Evolutionary conservation across 2,329 filamentous ascomycete species (phyloP).

Genomic region (Rhytidhysteron rufulum): DNA sequence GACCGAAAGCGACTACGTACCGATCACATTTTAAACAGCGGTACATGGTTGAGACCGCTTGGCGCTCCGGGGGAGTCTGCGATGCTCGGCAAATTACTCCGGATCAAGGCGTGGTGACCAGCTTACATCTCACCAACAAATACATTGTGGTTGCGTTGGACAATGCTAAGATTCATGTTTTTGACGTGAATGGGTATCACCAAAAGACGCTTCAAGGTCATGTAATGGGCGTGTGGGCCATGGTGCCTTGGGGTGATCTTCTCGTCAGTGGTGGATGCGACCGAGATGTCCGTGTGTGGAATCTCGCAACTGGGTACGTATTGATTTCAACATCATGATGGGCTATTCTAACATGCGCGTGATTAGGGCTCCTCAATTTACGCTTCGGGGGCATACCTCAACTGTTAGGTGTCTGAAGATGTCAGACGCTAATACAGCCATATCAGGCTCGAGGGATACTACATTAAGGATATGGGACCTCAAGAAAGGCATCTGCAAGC

Average conservation of each 20-base stretch:
- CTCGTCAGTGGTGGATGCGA: slow-evolving; percentile 96
- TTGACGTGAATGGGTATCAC: slow-evolving; percentile 84
- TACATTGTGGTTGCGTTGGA: slow-evolving; percentile 97
- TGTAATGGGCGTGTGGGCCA: slow-evolving; percentile 99
- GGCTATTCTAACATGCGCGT: too few relatives aligned
- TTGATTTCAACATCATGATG: too few relatives aligned
- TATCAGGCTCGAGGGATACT: slow-evolving; percentile 93
- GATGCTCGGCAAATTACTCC: slow-evolving; percentile 87
- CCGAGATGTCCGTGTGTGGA: slow-evolving; percentile 94
- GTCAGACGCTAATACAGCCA: slow-evolving; percentile 89
- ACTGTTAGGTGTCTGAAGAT: slow-evolving; percentile 97
- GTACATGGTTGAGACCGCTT: slow-evolving; percentile 95
- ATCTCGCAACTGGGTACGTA: slow-evolving; percentile 85
- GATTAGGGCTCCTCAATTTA: slow-evolving; percentile 40
- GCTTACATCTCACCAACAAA: slow-evolving; percentile 85
- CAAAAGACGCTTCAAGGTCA: slow-evolving; percentile 89
- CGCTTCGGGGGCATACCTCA: slow-evolving; percentile 89
- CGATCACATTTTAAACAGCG: slow-evolving; percentile 97
- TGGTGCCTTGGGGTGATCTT: slow-evolving; percentile 96
- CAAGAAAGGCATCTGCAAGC: slow-evolving; percentile 78
- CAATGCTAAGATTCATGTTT: slow-evolving; percentile 98
- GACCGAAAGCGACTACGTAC: slow-evolving; percentile 72
- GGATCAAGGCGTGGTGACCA: slow-evolving; percentile 95
- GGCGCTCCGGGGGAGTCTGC: slow-evolving; percentile 85
- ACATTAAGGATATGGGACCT: slow-evolving; percentile 96